A percentile compares a stretch with the other conserved stretches of the same genome.
These are phyloP conservation scores for Cornus suecica DNA, from an alignment of 148 eudicot genomes.

Conservation along the genomic window DNA sequence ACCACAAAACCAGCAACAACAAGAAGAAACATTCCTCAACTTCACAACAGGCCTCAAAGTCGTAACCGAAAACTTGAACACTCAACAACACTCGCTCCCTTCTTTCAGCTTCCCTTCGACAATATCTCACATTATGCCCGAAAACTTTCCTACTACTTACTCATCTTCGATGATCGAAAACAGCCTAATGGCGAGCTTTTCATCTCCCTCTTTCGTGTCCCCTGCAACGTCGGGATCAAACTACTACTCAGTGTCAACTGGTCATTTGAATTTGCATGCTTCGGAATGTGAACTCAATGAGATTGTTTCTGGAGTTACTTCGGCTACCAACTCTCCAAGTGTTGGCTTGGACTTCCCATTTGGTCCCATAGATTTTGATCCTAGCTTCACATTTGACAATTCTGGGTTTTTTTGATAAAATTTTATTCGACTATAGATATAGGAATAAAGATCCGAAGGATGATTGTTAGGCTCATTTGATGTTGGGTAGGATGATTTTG, in stretches of 20 bases:
- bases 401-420: slow-evolving; percentile 20
- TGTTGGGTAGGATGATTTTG: not conserved
- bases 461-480: not conserved
- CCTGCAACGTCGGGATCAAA: slow-evolving; percentile 15
- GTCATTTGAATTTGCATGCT: not conserved
- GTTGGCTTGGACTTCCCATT: slow-evolving; percentile 20
- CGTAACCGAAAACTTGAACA: slow-evolving; percentile 16
- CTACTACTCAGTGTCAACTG: slow-evolving; percentile 15
- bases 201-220: slow-evolving; percentile 6
- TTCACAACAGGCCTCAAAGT: slow-evolving; percentile 30
- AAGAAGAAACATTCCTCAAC: slow-evolving; percentile 19
- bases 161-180: not conserved
- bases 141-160: not conserved
- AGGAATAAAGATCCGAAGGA: not conserved
- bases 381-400: slow-evolving; percentile 26
- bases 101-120: slow-evolving; percentile 23
- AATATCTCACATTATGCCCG: slow-evolving; percentile 8
- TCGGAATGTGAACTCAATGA: slow-evolving; percentile 20
- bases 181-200: slow-evolving; percentile 8
- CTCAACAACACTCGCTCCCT: slow-evolving; percentile 2
- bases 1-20: slow-evolving; percentile 6
- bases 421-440: not conserved
- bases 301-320: slow-evolving; percentile 23
- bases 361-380: slow-evolving; percentile 27
- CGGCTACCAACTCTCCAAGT: slow-evolving; percentile 27